These are phyloP conservation scores for Phialophora tarda DNA, from an alignment of 2,329 filamentous ascomycete species.

Conservation along the genomic window DNA sequence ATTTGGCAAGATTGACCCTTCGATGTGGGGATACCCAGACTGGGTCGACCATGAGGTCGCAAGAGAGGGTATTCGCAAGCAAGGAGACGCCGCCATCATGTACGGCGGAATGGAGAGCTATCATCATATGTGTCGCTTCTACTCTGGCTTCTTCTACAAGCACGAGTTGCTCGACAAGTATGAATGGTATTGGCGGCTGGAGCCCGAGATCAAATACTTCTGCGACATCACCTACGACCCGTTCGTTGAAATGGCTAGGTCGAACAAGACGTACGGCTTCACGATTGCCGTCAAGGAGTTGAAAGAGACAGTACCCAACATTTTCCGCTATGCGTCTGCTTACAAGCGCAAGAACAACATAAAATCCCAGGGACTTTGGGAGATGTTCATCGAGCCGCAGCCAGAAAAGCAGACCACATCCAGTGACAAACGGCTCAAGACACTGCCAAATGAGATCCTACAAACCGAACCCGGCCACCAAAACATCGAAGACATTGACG, in stretches of 20 bases:
- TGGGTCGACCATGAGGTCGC: conserved; percentile 95
- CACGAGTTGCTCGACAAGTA: conserved; percentile 94
- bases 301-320: conserved; percentile 96
- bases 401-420: conserved; percentile 54
- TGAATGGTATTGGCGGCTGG: conserved; percentile 99
- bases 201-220: conserved; percentile 99
- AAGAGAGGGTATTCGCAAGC: conserved; percentile 93
- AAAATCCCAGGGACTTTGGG: conserved; percentile 91
- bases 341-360: conserved; percentile 94
- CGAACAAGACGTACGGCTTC: conserved; percentile 98
- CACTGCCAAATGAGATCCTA: conserved; percentile 80
- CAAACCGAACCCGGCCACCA: conserved; percentile 74
- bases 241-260: conserved; percentile 90
- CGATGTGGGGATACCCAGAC: conserved; percentile 95
- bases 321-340: conserved; percentile 97
- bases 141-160: conserved; percentile 99
- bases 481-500: conserved; percentile 79
- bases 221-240: conserved; percentile 99
- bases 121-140: conserved; percentile 99
- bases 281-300: conserved; percentile 98
- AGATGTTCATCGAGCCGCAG: conserved; percentile 90
- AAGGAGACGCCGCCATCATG: conserved; percentile 97
- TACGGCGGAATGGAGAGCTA: conserved; percentile 99
- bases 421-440: conserved; percentile 69
- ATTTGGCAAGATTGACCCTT: conserved; percentile 88